Evolutionary conservation across 257 asterid species (phyloP).

Genomic region (Salvia splendens): DNA sequence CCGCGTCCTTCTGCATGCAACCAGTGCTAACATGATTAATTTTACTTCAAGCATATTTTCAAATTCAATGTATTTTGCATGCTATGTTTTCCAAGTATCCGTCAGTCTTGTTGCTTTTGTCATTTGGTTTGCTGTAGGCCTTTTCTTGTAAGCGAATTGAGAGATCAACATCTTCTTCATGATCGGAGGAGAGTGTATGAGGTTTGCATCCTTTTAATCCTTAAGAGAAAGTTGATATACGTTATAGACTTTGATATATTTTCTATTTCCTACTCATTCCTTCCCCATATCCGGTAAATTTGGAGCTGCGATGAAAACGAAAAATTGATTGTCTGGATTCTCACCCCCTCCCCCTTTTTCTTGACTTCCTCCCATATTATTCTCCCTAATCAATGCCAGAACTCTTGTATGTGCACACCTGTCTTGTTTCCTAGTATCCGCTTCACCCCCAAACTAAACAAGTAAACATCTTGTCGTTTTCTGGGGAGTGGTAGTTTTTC

Average conservation of each 20-base stretch:
- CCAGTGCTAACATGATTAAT: not conserved
- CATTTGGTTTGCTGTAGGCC: constrained; percentile 58
- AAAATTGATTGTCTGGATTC: not conserved
- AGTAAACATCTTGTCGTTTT: too few species aligned
- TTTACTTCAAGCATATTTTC: not conserved
- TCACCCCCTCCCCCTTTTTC: not conserved
- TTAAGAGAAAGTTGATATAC: constrained; percentile 16
- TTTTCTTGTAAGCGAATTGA: constrained; percentile 85
- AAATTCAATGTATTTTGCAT: not conserved
- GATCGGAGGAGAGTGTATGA: constrained; percentile 90
- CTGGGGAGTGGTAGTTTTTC: too few species aligned
- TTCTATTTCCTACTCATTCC: not conserved
- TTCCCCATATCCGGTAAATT: not conserved
- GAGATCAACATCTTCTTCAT: constrained; percentile 88
- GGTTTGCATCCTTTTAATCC: constrained; percentile 49
- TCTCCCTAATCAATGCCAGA: too few species aligned
- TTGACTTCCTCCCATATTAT: too few species aligned
- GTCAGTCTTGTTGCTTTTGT: constrained; percentile 16
- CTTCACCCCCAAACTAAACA: too few species aligned
- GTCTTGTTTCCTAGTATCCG: too few species aligned
- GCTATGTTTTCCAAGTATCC: not conserved
- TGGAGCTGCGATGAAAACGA: not conserved
- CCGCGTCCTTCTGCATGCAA: not conserved
- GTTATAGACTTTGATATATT: not conserved
- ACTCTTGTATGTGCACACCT: too few species aligned